phyloP scores from a whole-genome alignment of 2,329 filamentous ascomycete species.

The Colletotrichum sp. region DNA sequence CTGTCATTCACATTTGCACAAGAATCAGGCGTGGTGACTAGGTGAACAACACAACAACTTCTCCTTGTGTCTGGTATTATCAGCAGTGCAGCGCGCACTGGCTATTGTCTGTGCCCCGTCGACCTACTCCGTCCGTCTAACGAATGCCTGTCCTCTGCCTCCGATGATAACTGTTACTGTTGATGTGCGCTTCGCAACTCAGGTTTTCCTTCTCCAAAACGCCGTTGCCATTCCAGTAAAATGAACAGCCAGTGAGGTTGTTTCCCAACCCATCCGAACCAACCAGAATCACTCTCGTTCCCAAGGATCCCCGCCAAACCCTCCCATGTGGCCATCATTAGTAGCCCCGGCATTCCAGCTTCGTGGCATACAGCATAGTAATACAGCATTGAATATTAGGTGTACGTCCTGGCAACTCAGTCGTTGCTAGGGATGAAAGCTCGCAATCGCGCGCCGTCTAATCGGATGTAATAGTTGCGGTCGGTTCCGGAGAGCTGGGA shows the following conservation, averaged over 20 bases:
- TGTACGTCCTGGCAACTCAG: not conserved
- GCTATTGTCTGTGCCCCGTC: not conserved
- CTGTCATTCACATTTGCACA: not conserved
- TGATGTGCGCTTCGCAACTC: not conserved
- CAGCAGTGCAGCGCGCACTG: not conserved
- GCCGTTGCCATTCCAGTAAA: not conserved
- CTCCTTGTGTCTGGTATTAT: not conserved
- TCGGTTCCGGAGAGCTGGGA: not conserved
- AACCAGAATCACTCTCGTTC: not conserved
- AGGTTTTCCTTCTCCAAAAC: conserved; percentile 19
- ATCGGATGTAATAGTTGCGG: not conserved
- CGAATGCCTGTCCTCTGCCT: not conserved
- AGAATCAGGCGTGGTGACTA: not conserved
- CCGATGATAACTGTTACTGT: not conserved
- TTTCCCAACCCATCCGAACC: not conserved
- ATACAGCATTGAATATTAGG: conserved; percentile 18
- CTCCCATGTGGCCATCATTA: conserved; percentile 3
- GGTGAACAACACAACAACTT: not conserved
- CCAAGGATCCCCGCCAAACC: not conserved
- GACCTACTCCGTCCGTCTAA: not conserved
- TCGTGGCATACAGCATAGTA: not conserved
- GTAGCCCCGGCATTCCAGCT: not conserved
- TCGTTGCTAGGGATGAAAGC: not conserved
- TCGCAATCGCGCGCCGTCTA: not conserved
- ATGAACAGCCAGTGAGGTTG: not conserved